Base-by-base conservation (phyloP, 805 yeast genomes). In the Pichia gijzeniarum region DNA sequence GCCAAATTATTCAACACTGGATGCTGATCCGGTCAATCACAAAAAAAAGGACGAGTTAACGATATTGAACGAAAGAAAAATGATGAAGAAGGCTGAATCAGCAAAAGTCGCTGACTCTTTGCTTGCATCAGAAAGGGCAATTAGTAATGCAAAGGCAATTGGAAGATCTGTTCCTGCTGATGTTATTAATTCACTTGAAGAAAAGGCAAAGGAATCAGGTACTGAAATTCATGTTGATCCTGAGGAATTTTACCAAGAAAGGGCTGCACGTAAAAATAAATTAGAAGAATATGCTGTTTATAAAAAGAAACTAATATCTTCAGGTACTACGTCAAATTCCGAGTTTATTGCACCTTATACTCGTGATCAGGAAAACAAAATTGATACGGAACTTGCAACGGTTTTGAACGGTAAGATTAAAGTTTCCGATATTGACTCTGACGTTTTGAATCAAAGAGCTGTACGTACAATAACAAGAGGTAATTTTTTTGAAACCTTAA, bases 381-480 rank as follows among this genome's bases (percentile, higher is more conserved):
- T 73, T 41, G 88, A 82, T 58, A 70, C 76, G 20, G 78, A 76
- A 55, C 67, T 78, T 51, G 86, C 87, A 0, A 72, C 70, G 18
- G 61, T 67, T 48, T 61, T 77, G 51, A 74, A 77, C 54, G 76
- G 74, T 50, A 71, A 74, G 12, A 75, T 80, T 36, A 70, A 68
- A 36, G 69, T 75, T 42, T 79, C 85, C 2, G 75, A 73, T 22
- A 63, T 80, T 17, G 81, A 79, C 50, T 65, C 79, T 16, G 77
- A 77, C 53, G 62, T 62, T 22, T 63, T 66, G 8, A 75, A 74
- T 42, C 74, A 79, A 36, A 68, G 89, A 44, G 82, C 79, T n/a
- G 70, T 83, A 16, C 76, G 84, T 51, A 82, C 86, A 5, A 72
- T 85, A 33, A 80, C 87, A 2, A 68, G 89, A 50, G 90, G 90